These are phyloP conservation scores for Epicoccum sorghinum DNA, from an alignment of 2,329 filamentous ascomycete species.

Conservation along the genomic window DNA sequence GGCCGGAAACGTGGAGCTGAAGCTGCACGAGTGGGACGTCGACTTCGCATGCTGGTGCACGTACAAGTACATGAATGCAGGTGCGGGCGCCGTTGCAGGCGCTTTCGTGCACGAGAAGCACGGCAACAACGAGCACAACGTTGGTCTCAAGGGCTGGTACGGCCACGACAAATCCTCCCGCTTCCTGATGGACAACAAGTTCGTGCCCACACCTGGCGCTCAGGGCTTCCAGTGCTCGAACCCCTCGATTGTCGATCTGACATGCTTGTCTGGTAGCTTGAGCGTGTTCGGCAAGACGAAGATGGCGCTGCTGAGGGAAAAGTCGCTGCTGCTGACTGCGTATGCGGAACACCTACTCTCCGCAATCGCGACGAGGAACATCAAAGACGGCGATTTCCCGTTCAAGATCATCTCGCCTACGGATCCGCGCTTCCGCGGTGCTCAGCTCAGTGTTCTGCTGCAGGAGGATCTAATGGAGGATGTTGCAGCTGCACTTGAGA, in stretches of 20 bases:
- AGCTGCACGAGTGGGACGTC: constrained; percentile 84
- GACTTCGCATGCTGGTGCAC: constrained; percentile 93
- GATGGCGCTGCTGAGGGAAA: constrained; percentile 71
- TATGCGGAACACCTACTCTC: constrained; percentile 57
- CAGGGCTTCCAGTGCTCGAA: constrained; percentile 86
- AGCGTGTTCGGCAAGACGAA: constrained; percentile 74
- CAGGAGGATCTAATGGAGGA: constrained; percentile 70
- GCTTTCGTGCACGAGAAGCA: constrained; percentile 80
- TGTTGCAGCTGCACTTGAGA: constrained; percentile 68
- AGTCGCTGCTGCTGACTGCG: constrained; percentile 74
- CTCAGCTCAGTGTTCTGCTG: constrained; percentile 79
- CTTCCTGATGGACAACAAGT: constrained; percentile 84
- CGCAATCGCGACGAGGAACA: constrained; percentile 28
- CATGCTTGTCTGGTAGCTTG: constrained; percentile 73
- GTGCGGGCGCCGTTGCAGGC: constrained; percentile 79
- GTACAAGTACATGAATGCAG: constrained; percentile 92
- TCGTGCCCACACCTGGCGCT: constrained; percentile 77
- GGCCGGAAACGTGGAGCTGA: constrained; percentile 79
- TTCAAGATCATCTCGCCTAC: constrained; percentile 69
- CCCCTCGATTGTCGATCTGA: constrained; percentile 78
- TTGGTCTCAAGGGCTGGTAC: constrained; percentile 83
- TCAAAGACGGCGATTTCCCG: constrained; percentile 29
- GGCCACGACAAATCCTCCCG: constrained; percentile 76
- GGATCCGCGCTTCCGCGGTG: constrained; percentile 70
- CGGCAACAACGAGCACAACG: constrained; percentile 65